Evolutionary conservation across 352 stramenopile genomes (phyloP), one percentile per base, ranked within the genome.

Genomic region (Thalassiosira pacifica): DNA sequence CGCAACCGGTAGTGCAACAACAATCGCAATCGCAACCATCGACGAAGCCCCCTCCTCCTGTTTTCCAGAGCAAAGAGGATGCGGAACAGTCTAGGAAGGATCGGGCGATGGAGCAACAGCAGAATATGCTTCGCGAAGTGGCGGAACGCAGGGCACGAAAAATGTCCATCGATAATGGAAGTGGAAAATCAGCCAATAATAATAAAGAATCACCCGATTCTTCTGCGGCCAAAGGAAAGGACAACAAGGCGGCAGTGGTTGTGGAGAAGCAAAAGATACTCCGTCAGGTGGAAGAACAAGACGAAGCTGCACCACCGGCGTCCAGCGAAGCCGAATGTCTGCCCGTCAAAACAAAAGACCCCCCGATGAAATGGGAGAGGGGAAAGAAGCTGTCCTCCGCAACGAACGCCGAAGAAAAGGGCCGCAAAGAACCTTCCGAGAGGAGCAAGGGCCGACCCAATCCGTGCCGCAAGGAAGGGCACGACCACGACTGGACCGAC

Each of bases 111-210:
- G 67, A 84, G 31, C 76, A 84, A 60, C 76, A 84, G 34, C 76
- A 79, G 48, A 84, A 77, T 22, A 55, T 84, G 26, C 61, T 84
- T 27, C 67, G 67, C 22, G 67, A 84, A 24, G 76, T 84, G 19
- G 76, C 76, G 4, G 76, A 84, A 55, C 67, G 76, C 34, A 84
- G 76, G 57, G 76, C 68, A 18, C 24, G 27, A 10, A 31, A 63
- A 27, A 22, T 27, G 53, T 63, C 53, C 8, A 32, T 27, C 22
- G 53, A 63, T 13, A 31, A 63, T 9, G 53, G 53, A 2, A 8
- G 27, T 10, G 22, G 2, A 63, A 63, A 29, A 63, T 13, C 34
- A 42, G 34, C 4, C n/a, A n/a, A n/a, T n/a, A n/a, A 59, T n/a
- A n/a, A 59, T 59, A 59, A 26, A 16, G 2, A 59, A 59, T n/a